Conservation (phyloP, 139 green algal species). For the Haematococcus sp. region DNA sequence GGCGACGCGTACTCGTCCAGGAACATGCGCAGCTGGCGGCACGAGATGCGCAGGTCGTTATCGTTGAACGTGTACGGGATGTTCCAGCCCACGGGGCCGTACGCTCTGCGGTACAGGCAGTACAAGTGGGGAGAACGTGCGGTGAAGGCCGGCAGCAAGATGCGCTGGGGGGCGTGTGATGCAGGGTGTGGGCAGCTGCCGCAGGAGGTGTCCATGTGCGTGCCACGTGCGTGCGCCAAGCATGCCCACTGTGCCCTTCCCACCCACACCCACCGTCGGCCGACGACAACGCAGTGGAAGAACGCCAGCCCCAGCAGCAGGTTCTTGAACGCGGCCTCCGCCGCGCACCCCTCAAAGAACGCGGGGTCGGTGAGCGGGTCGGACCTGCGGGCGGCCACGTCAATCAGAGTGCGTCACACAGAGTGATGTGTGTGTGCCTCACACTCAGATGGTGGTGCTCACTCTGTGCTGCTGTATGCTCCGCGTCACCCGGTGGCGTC, state of each 20-base stretch:
- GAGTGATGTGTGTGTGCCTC: too few species aligned
- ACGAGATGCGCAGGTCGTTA: slow-evolving; percentile 68
- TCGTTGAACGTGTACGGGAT: slow-evolving; percentile 82
- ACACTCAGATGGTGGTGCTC: too few species aligned
- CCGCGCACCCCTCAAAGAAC: slow-evolving; percentile 54
- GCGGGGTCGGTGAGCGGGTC: slow-evolving; percentile 48
- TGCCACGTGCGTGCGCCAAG: too few species aligned
- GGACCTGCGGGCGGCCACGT: slow-evolving; percentile 26
- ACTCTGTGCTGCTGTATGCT: too few species aligned
- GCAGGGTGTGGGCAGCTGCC: too few species aligned
- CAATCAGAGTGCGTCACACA: too few species aligned
- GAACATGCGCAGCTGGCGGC: slow-evolving; percentile 73
- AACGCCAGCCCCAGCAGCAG: slow-evolving; percentile 67
- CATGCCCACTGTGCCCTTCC: too few species aligned
- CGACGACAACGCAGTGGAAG: slow-evolving; percentile 68
- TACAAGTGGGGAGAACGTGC: too few species aligned
- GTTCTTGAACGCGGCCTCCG: slow-evolving; percentile 27
- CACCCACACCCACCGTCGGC: slow-evolving; percentile 15
- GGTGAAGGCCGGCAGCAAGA: too few species aligned
- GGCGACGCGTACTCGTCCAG: slow-evolving; percentile 52
- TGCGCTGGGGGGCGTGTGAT: too few species aligned
- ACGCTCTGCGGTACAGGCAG: slow-evolving; percentile 43
- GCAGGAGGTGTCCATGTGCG: too few species aligned
- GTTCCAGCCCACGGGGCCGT: slow-evolving; percentile 75
- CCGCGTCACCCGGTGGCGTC: too few species aligned